Conservation (phyloP, 805 yeast genomes). For the Vanderwaltozyma verrucispora region DNA sequence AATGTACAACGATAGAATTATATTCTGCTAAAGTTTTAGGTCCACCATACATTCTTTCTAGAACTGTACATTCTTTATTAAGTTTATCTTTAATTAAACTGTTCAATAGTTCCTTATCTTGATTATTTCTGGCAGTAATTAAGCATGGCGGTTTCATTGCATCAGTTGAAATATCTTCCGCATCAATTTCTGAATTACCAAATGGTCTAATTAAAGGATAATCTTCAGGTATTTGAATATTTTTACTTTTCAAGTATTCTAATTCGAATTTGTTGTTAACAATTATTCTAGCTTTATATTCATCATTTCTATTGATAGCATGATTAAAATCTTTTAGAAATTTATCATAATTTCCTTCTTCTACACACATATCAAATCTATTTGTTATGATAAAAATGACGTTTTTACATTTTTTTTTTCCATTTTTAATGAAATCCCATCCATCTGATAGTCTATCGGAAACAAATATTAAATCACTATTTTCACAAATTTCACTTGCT, state of each 20-base stretch:
- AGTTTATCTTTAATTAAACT: neutral
- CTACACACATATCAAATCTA: slow-evolving; percentile 4
- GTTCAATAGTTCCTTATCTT: slow-evolving; percentile 3
- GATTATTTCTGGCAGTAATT: slow-evolving; percentile 4
- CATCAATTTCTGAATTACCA: slow-evolving; percentile 2
- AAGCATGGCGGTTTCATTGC: slow-evolving; percentile 1
- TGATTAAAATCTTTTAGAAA: slow-evolving; percentile 4
- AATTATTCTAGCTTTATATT: slow-evolving; percentile 3
- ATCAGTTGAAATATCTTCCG: neutral
- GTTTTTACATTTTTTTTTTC: slow-evolving; percentile 4
- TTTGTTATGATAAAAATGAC: slow-evolving; percentile 5
- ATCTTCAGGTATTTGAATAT: slow-evolving; percentile 1
- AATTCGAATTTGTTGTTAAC: slow-evolving; percentile 5
- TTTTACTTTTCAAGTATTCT: slow-evolving; percentile 2
- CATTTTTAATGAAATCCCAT: slow-evolving; percentile 6
- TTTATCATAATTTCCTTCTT: neutral
- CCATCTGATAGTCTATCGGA: slow-evolving; percentile 6
- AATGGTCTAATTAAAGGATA: slow-evolving; percentile 5
- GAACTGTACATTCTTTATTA: slow-evolving; percentile 2
- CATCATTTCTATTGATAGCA: slow-evolving; percentile 6
- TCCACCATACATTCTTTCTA: slow-evolving; percentile 5
- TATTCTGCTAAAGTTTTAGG: slow-evolving; percentile 7
- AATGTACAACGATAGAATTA: slow-evolving; percentile 5
- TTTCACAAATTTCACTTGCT: slow-evolving; percentile 3
- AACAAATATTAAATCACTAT: slow-evolving; percentile 5